A percentile compares a stretch with the other conserved stretches of the same genome.
These are phyloP conservation scores for Harringtonia lauricola DNA, from an alignment of 2,329 filamentous ascomycete species.

Conservation along the genomic window DNA sequence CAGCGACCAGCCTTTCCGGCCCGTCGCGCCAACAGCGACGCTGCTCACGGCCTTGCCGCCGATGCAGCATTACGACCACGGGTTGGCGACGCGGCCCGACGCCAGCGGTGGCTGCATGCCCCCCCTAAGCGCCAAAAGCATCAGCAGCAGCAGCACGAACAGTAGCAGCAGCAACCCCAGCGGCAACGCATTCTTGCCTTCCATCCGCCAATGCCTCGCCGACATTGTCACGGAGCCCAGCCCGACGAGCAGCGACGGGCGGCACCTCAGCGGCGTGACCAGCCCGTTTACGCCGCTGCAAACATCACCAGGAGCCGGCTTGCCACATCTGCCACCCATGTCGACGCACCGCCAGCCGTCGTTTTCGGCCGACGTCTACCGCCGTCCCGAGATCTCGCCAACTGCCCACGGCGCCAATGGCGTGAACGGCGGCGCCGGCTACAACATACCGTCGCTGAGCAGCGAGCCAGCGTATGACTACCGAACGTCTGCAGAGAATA, in stretches of 20 bases:
- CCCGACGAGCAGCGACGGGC: background rate
- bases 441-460: conserved; percentile 12
- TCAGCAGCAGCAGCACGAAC: background rate
- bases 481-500: no score
- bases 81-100: background rate
- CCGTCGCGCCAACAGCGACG: background rate
- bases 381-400: conserved; percentile 35
- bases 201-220: background rate
- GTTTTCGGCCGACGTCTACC: conserved; percentile 34
- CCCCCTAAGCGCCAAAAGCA: background rate
- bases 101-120: no score
- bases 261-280: background rate
- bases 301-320: conserved; percentile 20
- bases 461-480: background rate
- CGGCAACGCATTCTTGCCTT: background rate
- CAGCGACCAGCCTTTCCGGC: background rate
- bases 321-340: conserved; percentile 21
- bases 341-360: conserved; percentile 28
- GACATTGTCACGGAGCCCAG: background rate
- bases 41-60: conserved; percentile 16
- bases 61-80: conserved; percentile 19
- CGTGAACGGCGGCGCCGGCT: conserved; percentile 25
- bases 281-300: conserved; percentile 11
- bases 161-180: conserved; percentile 14
- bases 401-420: conserved; percentile 20